These are phyloP conservation scores for Helianthus tuberosus DNA, from an alignment of 129 eudicot species.

Conservation along the genomic window DNA sequence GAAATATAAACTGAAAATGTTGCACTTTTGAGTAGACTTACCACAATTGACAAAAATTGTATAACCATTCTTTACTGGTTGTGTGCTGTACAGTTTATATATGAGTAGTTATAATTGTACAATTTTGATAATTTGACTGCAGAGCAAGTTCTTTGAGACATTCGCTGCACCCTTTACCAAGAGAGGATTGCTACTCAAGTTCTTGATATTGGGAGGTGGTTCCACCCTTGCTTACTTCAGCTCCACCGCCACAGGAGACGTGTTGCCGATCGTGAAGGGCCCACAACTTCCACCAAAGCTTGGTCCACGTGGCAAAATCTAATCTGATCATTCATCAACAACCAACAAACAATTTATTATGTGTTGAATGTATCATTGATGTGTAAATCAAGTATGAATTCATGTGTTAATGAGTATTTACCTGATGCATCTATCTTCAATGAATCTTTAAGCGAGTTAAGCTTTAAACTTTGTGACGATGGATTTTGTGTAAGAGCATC, in stretches of 20 bases:
- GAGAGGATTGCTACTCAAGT: slow-evolving; percentile 97
- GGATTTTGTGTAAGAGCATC: slow-evolving; percentile 57
- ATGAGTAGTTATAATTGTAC: slow-evolving; percentile 13
- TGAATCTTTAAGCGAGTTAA: slow-evolving; percentile 38
- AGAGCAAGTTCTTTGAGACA: slow-evolving; percentile 99
- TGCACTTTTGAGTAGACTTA: slow-evolving; percentile 13
- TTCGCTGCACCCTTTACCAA: slow-evolving; percentile 99
- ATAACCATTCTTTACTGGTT: slow-evolving; percentile 22
- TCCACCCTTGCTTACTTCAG: slow-evolving; percentile 87
- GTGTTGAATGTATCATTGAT: slow-evolving; percentile 40
- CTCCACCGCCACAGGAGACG: slow-evolving; percentile 77
- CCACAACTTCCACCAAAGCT: slow-evolving; percentile 95
- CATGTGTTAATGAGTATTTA: slow-evolving; percentile 25
- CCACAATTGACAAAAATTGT: slow-evolving; percentile 7
- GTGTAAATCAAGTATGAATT: slow-evolving; percentile 9
- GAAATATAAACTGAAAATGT: background rate
- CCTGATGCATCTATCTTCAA: slow-evolving; percentile 27
- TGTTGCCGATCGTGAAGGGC: slow-evolving; percentile 89
- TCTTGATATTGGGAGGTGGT: slow-evolving; percentile 95
- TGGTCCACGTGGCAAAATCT: slow-evolving; percentile 98
- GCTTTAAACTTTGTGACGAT: slow-evolving; percentile 40
- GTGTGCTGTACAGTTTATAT: slow-evolving; percentile 20
- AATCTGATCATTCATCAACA: slow-evolving; percentile 29
- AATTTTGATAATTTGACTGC: slow-evolving; percentile 32
- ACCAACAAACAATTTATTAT: slow-evolving; percentile 26